Conservation (phyloP, 345 rosid genomes). For the Passiflora organensis region DNA sequence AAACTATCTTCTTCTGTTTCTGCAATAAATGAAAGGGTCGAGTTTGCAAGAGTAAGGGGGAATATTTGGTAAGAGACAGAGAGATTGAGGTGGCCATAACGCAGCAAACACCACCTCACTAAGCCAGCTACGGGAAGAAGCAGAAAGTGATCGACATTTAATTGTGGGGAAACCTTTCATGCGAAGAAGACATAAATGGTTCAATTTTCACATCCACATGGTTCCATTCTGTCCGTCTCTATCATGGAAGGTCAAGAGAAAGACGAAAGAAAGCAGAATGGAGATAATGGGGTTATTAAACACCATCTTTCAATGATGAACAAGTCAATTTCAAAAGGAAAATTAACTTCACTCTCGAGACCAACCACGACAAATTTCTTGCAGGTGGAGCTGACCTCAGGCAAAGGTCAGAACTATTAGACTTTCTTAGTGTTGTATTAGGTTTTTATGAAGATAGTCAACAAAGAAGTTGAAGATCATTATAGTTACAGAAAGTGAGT, state of each 20-base stretch:
- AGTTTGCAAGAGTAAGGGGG: too few relatives aligned
- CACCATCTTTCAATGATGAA: too few relatives aligned
- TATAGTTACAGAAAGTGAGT: neutral
- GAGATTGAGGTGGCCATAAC: too few relatives aligned
- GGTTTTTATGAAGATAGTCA: conserved; percentile 1
- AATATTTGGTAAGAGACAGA: too few relatives aligned
- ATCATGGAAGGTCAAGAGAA: neutral
- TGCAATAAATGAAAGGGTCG: too few relatives aligned
- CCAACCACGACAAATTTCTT: neutral
- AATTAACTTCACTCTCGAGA: too few relatives aligned
- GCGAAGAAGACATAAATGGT: conserved; percentile 13
- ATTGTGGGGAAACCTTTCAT: conserved; percentile 4
- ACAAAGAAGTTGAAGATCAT: neutral
- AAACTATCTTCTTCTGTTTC: too few relatives aligned
- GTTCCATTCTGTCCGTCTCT: conserved; percentile 5
- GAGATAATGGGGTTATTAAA: neutral
- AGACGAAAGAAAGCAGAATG: neutral
- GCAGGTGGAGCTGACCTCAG: neutral
- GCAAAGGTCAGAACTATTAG: neutral
- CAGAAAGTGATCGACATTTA: conserved; percentile 6
- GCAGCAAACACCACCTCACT: conserved; percentile 3
- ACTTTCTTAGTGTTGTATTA: neutral
- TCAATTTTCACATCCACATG: conserved; percentile 13
- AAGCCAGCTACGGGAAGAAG: neutral
- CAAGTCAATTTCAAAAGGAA: too few relatives aligned